Evolutionary conservation across 2,329 filamentous ascomycete genomes (phyloP).

Genomic region (Hymenoscyphus linearis): DNA sequence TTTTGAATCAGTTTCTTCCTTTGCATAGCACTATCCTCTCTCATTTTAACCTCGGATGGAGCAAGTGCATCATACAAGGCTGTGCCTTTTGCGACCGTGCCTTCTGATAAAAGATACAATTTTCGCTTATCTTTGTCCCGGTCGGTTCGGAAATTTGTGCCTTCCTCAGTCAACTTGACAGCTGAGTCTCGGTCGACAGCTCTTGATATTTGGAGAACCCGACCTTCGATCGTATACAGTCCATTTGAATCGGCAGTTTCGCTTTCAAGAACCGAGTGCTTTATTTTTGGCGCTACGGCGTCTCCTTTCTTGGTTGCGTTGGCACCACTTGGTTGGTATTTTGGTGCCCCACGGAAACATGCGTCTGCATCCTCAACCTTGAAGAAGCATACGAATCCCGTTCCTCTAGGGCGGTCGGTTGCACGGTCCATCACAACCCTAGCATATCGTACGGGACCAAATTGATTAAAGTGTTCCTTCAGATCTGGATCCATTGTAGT

Average conservation of each 20-base stretch:
- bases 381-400: slow-evolving; percentile 92
- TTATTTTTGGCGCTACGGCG: slow-evolving; percentile 40
- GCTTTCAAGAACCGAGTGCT: slow-evolving; percentile 83
- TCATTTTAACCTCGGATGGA: slow-evolving; percentile 76
- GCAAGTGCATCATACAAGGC: slow-evolving; percentile 72
- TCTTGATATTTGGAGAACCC: slow-evolving; percentile 75
- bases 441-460: slow-evolving; percentile 85
- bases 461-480: slow-evolving; percentile 79
- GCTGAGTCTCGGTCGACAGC: slow-evolving; percentile 85
- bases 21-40: slow-evolving; percentile 81
- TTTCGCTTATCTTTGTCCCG: slow-evolving; percentile 82
- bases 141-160: slow-evolving; percentile 55
- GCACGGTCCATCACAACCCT: slow-evolving; percentile 82
- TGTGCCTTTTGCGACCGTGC: slow-evolving; percentile 72
- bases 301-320: slow-evolving; percentile 30
- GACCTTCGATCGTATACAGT: slow-evolving; percentile 84
- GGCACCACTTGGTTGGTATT: slow-evolving; percentile 39
- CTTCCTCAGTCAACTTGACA: slow-evolving; percentile 65
- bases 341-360: slow-evolving; percentile 73
- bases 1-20: slow-evolving; percentile 84
- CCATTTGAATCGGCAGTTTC: slow-evolving; percentile 76
- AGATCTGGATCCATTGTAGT: slow-evolving; percentile 77
- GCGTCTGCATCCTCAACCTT: slow-evolving; percentile 66
- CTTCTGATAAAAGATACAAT: slow-evolving; percentile 83
- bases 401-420: slow-evolving; percentile 83